Conservation (phyloP, 257 asterid genomes). For the Ilex aquifolium region DNA sequence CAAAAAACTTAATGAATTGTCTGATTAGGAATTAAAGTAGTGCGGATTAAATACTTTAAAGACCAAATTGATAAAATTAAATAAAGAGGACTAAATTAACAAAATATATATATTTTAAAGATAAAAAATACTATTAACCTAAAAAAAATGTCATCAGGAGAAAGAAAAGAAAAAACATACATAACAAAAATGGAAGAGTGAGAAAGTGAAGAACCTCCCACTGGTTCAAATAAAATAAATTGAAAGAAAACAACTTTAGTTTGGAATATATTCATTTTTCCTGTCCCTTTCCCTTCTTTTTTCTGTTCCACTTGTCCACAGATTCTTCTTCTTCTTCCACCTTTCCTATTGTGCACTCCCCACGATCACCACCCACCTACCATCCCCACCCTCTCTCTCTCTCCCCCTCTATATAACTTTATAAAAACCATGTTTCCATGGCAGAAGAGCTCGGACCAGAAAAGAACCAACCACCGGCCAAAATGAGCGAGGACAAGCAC, state of each 20-base stretch:
- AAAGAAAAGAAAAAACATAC: too few species aligned
- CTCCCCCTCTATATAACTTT: background rate
- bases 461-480: background rate
- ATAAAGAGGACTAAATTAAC: too few species aligned
- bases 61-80: too few species aligned
- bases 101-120: too few species aligned
- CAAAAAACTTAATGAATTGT: too few species aligned
- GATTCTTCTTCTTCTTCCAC: constrained; percentile 7
- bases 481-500: constrained; percentile 14
- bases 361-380: constrained; percentile 11
- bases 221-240: background rate
- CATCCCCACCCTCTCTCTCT: background rate
- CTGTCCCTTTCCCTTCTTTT: background rate
- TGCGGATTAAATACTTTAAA: too few species aligned
- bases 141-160: too few species aligned
- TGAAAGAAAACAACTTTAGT: background rate
- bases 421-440: constrained; percentile 3
- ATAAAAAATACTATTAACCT: too few species aligned
- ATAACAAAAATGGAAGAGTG: too few species aligned
- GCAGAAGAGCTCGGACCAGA: constrained; percentile 3
- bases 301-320: constrained; percentile 20
- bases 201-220: too few species aligned
- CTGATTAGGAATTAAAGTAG: too few species aligned
- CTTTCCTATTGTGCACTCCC: constrained; percentile 15
- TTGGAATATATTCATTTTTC: background rate